Evolutionary conservation across 495 filamentous ascomycete species (phyloP), one percentile per base, ranked within the genome.

Genomic region (Mycothermus thermophilus): DNA sequence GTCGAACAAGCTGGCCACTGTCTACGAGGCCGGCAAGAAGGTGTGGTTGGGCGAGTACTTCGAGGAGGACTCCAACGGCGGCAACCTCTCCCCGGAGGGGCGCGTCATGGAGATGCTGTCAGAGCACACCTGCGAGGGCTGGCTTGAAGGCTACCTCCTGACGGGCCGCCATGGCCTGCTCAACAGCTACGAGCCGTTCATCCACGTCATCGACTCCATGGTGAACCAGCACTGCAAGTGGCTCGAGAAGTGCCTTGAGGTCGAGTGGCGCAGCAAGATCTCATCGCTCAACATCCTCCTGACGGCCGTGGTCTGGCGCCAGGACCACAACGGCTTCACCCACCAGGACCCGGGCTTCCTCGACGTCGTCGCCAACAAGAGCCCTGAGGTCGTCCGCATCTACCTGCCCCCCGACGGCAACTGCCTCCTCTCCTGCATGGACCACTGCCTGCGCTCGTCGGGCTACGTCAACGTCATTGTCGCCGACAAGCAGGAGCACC

Each of bases 401-500:
- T 83, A 83, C 46, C 71, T 83, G 3, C 79, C 79, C 8, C 77
- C 77, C 0, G 77, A 83, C 47, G 77, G 74, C 40, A 83, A 83
- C 61, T 75, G 71, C 43, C 64, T 83, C 4, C 70, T 83, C 5
- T 75, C 69, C 0, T 65, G 72, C 22, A 75, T 69, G 57, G 69
- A 80, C 52, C 77, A 83, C 54, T 82, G 76, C 50, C 63, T 83
- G 40, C 67, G 66, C 25, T 75, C 69, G 26, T 57, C 63, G 45
- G 80, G 79, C 64, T 82, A 82, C 56, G 77, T 83, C 51, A 83
- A 83, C 51, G 77, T 81, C 30, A 59, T 83, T 27, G 79, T 82
- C 1, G 71, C 76, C 31, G 79, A 82, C 58, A 83, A 83, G 55
- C 77, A 83, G 42, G 69, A 76, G 5, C 79, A 83, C 52, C 68